Evolutionary conservation across 345 rosid species (phyloP), one percentile per base, ranked within the genome.

Genomic region (thale cress (Arabidopsis thaliana)): DNA sequence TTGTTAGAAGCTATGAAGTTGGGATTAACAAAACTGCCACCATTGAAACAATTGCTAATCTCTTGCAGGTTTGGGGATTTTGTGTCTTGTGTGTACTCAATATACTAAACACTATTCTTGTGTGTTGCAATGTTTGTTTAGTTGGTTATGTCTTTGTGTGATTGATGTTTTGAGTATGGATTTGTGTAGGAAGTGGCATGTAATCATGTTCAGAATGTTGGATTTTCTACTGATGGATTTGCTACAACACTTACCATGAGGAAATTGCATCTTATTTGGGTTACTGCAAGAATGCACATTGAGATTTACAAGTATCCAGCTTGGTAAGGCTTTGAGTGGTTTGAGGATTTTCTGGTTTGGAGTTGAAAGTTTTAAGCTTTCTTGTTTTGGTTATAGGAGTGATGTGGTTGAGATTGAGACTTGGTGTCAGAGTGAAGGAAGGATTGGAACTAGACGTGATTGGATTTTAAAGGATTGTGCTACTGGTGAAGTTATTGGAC

Each of bases 181-280:
- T 55, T 59, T 36, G 20, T 59, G 33, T 59, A 61, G 97, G 98
- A 94, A 79, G 97, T 94, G 77, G 98, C 89, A 45, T 81, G 97
- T 83, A 95, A 95, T 72, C 97, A 95, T 81, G 96, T 83, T 66
- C 97, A 95, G 79, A 82, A 84, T 71, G 84, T 90, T 80, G 99
- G 99, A 56, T 95, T 86, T 79, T 95, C 97, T 2, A 92, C 97
- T 0, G 97, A 90, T 81, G 97, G 99, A 24, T 90, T 95, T 72
- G 97, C 90, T 3, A 95, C 97, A 2, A 95, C 93, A 48, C 77
- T 51, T 40, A 90, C 89, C 5, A 95, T 95, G 99, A 81, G 93
- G 72, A 87, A 95, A 77, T n/a, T 95, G 85, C 91, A 90, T 82
- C 99, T 95, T 69, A 92, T 95, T 50, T 95, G 99, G 99, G 99